Evolutionary conservation across 2,329 filamentous ascomycete species (phyloP).

Genomic region (Knufia petricola): DNA sequence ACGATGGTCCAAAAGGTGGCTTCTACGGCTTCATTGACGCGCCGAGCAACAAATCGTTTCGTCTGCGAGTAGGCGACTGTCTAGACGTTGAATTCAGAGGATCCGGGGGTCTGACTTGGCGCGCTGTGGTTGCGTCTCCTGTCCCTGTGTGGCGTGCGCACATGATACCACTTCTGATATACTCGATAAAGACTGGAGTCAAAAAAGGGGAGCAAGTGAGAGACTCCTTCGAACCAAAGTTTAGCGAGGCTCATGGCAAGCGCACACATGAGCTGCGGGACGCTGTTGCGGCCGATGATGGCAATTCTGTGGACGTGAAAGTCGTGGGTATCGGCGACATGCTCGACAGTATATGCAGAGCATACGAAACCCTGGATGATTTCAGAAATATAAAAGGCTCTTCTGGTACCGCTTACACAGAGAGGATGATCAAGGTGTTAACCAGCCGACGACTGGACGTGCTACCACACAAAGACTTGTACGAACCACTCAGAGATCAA

Average conservation of each 20-base stretch:
- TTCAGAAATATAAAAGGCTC: background rate
- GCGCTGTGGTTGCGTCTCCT: background rate
- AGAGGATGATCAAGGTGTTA: background rate
- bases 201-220: background rate
- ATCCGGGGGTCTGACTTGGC: background rate
- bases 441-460: background rate
- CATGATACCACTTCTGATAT: background rate
- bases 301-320: background rate
- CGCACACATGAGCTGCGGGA: background rate
- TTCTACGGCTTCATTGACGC: background rate
- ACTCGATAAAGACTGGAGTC: background rate
- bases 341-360: background rate
- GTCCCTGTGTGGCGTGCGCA: background rate
- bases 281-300: background rate
- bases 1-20: background rate
- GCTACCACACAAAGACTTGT: background rate
- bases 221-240: background rate
- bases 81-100: background rate
- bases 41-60: background rate
- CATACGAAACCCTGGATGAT: background rate
- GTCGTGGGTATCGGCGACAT: background rate
- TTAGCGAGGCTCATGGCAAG: background rate
- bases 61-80: background rate
- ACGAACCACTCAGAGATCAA: background rate
- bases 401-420: background rate